These are phyloP conservation scores for Xylaria flabelliformis DNA, from an alignment of 495 filamentous ascomycete species.

Conservation along the genomic window DNA sequence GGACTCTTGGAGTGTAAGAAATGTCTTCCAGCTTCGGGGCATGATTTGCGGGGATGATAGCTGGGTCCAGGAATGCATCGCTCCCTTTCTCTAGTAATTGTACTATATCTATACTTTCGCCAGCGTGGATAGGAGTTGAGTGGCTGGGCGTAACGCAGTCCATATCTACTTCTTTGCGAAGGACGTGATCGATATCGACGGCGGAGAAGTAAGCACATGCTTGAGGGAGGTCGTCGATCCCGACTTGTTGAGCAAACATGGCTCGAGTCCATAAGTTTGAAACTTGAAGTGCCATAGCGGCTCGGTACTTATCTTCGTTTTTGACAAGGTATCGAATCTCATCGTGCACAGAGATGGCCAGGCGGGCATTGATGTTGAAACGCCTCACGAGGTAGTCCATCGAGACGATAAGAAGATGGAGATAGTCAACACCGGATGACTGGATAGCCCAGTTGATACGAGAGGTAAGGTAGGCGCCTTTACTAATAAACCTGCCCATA, in stretches of 20 bases:
- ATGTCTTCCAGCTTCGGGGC: conserved; percentile 64
- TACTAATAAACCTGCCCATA: conserved; percentile 83
- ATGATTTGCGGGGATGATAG: conserved; percentile 54
- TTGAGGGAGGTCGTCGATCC: conserved; percentile 93
- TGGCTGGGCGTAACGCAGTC: conserved; percentile 93
- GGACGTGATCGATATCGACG: conserved; percentile 89
- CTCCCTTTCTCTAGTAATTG: conserved; percentile 73
- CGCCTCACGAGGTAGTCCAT: conserved; percentile 95
- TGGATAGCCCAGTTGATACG: conserved; percentile 99
- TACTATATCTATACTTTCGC: conserved; percentile 82
- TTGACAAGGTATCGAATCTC: conserved; percentile 94
- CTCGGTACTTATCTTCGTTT: conserved; percentile 83
- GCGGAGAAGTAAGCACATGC: conserved; percentile 94
- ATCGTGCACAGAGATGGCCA: conserved; percentile 96
- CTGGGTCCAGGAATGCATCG: conserved; percentile 67
- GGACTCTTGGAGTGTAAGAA: conserved; percentile 70
- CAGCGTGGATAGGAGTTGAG: conserved; percentile 75
- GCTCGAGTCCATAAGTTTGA: conserved; percentile 96
- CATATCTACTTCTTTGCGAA: conserved; percentile 98
- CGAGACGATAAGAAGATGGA: conserved; percentile 88
- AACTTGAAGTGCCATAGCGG: conserved; percentile 90
- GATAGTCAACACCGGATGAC: conserved; percentile 94
- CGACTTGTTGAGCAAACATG: conserved; percentile 96
- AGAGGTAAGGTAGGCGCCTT: conserved; percentile 91
- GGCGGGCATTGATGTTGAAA: conserved; percentile 81